These are phyloP conservation scores for Colletotrichum chrysophilum DNA, from an alignment of 2,329 filamentous ascomycete genomes.

Conservation along the genomic window DNA sequence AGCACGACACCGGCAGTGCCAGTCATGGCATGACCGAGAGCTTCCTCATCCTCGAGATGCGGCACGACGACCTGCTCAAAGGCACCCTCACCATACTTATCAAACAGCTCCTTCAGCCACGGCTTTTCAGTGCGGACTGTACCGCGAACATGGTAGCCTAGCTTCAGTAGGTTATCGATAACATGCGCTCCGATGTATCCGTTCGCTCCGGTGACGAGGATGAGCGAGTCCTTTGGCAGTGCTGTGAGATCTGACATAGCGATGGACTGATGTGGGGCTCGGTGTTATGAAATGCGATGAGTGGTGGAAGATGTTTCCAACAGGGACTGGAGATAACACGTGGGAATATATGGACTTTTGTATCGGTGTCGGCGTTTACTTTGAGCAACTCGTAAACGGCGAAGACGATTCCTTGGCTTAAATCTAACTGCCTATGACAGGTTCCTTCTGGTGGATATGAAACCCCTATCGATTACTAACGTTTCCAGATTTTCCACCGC, in stretches of 20 bases:
- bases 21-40: constrained; percentile 29
- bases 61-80: constrained; percentile 38
- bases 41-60: constrained; percentile 32
- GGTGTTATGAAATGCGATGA: background rate
- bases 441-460: background rate
- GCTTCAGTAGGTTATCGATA: constrained; percentile 38
- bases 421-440: fast-evolving
- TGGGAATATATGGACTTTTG: background rate
- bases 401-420: background rate
- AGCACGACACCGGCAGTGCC: constrained; percentile 21
- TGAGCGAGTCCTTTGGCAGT: constrained; percentile 31
- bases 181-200: constrained; percentile 46
- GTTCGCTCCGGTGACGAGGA: constrained; percentile 48
- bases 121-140: constrained; percentile 40
- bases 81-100: constrained; percentile 34
- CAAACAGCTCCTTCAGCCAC: constrained; percentile 33
- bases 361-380: background rate
- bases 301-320: background rate
- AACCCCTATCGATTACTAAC: background rate
- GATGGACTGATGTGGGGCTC: background rate
- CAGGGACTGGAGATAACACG: background rate
- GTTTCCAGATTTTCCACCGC: fast-evolving
- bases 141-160: constrained; percentile 49
- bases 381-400: background rate
- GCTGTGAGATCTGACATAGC: constrained; percentile 9